Conservation (phyloP, 2,329 filamentous ascomycete genomes). For the Exophiala dermatitidis region DNA sequence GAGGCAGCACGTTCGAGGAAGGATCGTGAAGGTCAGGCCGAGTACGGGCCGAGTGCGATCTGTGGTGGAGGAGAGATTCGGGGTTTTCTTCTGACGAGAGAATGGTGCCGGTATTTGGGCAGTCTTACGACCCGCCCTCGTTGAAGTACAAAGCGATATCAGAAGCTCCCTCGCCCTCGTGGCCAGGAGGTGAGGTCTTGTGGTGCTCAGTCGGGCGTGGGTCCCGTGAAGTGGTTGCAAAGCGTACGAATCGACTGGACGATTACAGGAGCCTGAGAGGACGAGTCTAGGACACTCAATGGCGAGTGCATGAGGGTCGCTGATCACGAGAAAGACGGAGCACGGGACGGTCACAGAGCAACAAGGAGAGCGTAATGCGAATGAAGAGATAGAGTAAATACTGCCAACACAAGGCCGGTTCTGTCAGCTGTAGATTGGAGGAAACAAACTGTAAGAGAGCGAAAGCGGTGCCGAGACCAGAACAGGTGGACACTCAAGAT, state of each 20-base stretch:
- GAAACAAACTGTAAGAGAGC: background rate
- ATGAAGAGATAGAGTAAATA: background rate
- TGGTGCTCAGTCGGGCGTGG: conserved; percentile 5
- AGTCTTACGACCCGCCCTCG: conserved; percentile 67
- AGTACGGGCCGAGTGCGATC: conserved; percentile 51
- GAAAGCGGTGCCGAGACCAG: background rate
- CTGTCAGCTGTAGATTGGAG: background rate
- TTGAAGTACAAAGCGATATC: conserved; percentile 1
- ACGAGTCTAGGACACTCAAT: conserved; percentile 11
- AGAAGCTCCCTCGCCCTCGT: conserved; percentile 5
- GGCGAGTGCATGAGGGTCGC: conserved; percentile 9
- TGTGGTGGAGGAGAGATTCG: conserved; percentile 75
- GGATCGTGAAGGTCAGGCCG: conserved; percentile 34
- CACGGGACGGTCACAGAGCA: background rate
- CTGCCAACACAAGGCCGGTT: background rate
- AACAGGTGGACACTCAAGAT: background rate
- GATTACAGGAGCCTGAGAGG: conserved; percentile 2
- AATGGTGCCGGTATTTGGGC: conserved; percentile 72
- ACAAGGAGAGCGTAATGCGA: background rate
- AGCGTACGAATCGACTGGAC: background rate
- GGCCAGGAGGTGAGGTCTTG: conserved; percentile 2
- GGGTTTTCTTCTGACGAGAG: conserved; percentile 64
- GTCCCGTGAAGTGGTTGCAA: conserved; percentile 3
- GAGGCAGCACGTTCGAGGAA: conserved; percentile 34
- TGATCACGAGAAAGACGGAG: conserved; percentile 16